These are phyloP conservation scores for Cyberlindnera xylosilytica DNA, from an alignment of 805 yeast genomes.

Conservation along the genomic window DNA sequence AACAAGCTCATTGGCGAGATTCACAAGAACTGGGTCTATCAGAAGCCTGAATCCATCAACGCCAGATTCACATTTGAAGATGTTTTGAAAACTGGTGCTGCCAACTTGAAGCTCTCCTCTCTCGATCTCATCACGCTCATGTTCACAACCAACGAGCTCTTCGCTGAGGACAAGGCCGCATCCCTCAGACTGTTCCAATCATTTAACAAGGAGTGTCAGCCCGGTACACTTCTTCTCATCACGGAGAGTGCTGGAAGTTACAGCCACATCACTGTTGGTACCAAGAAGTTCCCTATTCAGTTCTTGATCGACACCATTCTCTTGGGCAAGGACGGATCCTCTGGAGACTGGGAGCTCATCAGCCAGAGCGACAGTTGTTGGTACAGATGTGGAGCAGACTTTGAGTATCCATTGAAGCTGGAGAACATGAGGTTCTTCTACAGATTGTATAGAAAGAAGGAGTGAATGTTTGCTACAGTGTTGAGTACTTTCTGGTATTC, in stretches of 20 bases:
- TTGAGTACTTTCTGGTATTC: conserved; percentile 5
- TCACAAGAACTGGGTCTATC: conserved; percentile 51
- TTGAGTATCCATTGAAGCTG: conserved; percentile 62
- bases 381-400: conserved; percentile 58
- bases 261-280: conserved; percentile 74
- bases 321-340: conserved; percentile 43
- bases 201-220: conserved; percentile 46
- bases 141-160: conserved; percentile 86
- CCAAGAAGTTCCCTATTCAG: conserved; percentile 78
- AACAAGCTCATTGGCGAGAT: conserved; percentile 42
- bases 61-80: conserved; percentile 35
- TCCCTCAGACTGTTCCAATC: conserved; percentile 58
- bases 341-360: conserved; percentile 65
- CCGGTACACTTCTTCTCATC: conserved; percentile 61
- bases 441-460: conserved; percentile 59
- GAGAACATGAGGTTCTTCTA: conserved; percentile 89
- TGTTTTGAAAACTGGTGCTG: conserved; percentile 30
- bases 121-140: conserved; percentile 62
- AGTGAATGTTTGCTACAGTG: not conserved
- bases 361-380: conserved; percentile 73
- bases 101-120: conserved; percentile 22
- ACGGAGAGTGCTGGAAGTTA: conserved; percentile 90
- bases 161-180: conserved; percentile 60
- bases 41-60: conserved; percentile 31
- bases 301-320: conserved; percentile 73